Evolutionary conservation across 306 rosid genomes (phyloP).

Genomic region (Alnus rubra): DNA sequence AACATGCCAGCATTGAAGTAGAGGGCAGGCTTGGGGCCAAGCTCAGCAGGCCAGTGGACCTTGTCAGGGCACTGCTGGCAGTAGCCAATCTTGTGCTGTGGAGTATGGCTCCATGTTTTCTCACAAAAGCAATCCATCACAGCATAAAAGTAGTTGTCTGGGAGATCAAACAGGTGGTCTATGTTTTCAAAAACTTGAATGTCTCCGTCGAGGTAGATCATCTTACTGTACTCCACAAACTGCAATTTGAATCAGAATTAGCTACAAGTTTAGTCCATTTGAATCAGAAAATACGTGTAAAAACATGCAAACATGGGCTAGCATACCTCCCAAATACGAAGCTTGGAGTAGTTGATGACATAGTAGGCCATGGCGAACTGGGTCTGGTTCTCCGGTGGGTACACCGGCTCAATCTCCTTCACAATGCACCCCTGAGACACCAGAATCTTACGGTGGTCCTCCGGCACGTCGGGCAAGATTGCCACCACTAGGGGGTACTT

Average conservation of each 20-base stretch:
- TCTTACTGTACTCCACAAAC: constrained; percentile 79
- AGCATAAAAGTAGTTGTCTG: constrained; percentile 57
- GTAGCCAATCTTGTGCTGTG: constrained; percentile 60
- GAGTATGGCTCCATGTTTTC: constrained; percentile 58
- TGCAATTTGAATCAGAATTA: constrained; percentile 10
- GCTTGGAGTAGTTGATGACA: constrained; percentile 89
- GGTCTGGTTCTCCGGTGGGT: constrained; percentile 77
- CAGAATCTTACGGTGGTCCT: constrained; percentile 59
- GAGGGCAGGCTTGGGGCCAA: constrained; percentile 68
- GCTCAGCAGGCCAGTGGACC: constrained; percentile 55
- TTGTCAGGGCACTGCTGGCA: constrained; percentile 77
- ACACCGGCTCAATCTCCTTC: constrained; percentile 58
- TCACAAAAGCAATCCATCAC: constrained; percentile 92
- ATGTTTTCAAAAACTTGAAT: constrained; percentile 73
- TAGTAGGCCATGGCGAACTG: constrained; percentile 75
- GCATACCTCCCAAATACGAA: constrained; percentile 83
- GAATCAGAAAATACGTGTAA: constrained; percentile 5
- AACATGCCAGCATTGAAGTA: constrained; percentile 92
- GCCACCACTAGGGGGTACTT: constrained; percentile 80
- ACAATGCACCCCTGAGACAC: constrained; percentile 66
- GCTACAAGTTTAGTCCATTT: too few relatives aligned
- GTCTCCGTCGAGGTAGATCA: constrained; percentile 80
- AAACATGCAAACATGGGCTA: constrained; percentile 3
- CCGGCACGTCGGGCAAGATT: constrained; percentile 71
- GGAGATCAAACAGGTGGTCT: constrained; percentile 63